Evolutionary conservation across 192 early-diverging fungal genomes (phyloP).

Genomic region (Globomyces pollinis-pini): DNA sequence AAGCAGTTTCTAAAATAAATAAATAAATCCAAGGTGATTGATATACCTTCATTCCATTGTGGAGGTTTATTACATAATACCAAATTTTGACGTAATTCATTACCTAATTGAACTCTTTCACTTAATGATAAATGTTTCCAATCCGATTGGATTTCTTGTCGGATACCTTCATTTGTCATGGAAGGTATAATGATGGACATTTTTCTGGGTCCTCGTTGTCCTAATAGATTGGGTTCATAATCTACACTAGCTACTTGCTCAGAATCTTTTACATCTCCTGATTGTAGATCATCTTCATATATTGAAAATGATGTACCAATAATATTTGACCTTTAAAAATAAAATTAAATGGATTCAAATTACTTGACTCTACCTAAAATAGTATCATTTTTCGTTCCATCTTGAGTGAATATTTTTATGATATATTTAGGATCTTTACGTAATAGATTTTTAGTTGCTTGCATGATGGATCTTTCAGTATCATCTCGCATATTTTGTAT

Average conservation of each 20-base stretch:
- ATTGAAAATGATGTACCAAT: background rate
- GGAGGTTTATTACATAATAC: conserved; percentile 84
- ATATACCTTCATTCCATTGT: conserved; percentile 80
- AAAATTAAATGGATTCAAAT: no score
- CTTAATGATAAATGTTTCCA: conserved; percentile 12
- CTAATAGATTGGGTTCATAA: conserved; percentile 79
- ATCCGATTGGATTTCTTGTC: conserved; percentile 53
- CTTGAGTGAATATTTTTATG: background rate
- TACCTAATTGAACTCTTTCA: conserved; percentile 33
- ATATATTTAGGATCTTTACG: background rate
- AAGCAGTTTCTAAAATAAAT: conserved; percentile 79
- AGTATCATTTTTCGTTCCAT: background rate
- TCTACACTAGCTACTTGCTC: conserved; percentile 8
- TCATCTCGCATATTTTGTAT: background rate
- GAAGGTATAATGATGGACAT: conserved; percentile 77
- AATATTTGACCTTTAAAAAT: background rate
- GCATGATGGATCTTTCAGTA: background rate
- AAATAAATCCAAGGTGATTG: no score
- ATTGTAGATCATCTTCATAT: background rate
- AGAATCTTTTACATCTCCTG: no score
- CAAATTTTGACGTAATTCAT: conserved; percentile 59
- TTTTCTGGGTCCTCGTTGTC: conserved; percentile 84
- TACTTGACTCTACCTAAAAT: background rate
- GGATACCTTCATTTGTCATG: conserved; percentile 50
- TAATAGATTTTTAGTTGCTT: background rate